phyloP scores from a whole-genome alignment of 441 rosid genomes.

The Adansonia madagascariensis region DNA sequence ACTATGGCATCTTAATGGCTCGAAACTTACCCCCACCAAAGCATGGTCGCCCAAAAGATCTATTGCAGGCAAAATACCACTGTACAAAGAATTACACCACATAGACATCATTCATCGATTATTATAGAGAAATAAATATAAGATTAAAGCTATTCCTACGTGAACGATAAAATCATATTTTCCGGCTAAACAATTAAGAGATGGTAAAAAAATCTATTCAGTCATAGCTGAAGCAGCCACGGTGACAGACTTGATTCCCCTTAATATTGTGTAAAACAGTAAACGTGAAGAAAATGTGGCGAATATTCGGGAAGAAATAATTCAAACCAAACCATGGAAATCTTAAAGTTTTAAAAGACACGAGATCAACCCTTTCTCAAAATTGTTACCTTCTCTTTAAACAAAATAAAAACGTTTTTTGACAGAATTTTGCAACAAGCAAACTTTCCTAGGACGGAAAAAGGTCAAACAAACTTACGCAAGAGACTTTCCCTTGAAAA shows the following conservation, averaged over 20 bases:
- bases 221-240: neutral
- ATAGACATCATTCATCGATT: conserved; percentile 31
- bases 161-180: neutral
- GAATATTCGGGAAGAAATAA: neutral
- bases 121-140: neutral
- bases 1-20: neutral
- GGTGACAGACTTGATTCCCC: neutral
- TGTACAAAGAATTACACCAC: conserved; percentile 45
- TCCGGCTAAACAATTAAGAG: neutral
- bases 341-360: neutral
- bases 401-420: neutral
- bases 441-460: neutral
- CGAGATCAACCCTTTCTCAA: neutral
- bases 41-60: conserved; percentile 56
- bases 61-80: conserved; percentile 94
- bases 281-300: neutral
- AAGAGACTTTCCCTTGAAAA: conserved; percentile 94
- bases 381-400: neutral
- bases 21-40: conserved; percentile 69
- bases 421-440: neutral
- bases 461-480: conserved; percentile 57
- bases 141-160: neutral
- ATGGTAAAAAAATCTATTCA: neutral
- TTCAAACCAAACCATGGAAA: neutral
- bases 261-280: neutral